Base-by-base conservation (phyloP, 225 moss, liverwort and hornwort species). In the Pleurozium schreberi region DNA sequence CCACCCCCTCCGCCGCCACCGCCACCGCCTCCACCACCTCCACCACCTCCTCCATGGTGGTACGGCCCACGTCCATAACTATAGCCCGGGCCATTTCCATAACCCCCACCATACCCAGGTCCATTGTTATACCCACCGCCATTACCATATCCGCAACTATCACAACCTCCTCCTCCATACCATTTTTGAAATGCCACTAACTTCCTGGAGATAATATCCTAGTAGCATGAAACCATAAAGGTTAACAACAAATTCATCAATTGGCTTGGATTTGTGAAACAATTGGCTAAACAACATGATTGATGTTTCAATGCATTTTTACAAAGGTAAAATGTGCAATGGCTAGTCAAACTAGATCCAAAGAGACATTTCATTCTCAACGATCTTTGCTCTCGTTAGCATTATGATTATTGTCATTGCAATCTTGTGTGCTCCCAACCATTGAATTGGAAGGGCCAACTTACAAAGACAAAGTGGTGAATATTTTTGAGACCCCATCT, bases 21-120 rank as follows among this genome's bases (percentile, higher is more conserved):
- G 0, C 77, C 77, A 0, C 77, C 77, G 0, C 78, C 77, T 0
- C 76, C 77, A 0, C 76, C 76, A 0, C 78, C 78, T 1, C 77
- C 77, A 0, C 77, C 77, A 1, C 76, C 77, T 38, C 77, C 55
- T 78, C 78, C 78, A 26, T 17, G 78, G 1, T 78, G 78, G 26
- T 77, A 38, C 0, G 77, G 77, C 53, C 77, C 77, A 53, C 55
- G 78, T 55, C 78, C 55, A 55, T 26, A 78, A 78, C 78, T 57
- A 57, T 78, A 57, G n/a, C 78, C 78, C 6, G 57, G n/a, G n/a
- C 78, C 78, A 78, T 78, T 78, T 78, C 78, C 78, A 57, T 78
- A 78, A 0, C 78, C 78, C 0, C n/a, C 55, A 0, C 78, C 78
- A n/a, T 78, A 77, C 0, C 77, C 77, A 77, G 77, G 77, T 55